These are phyloP conservation scores for Tetracladium maxilliforme DNA, from an alignment of 2,329 filamentous ascomycete species.

Conservation along the genomic window DNA sequence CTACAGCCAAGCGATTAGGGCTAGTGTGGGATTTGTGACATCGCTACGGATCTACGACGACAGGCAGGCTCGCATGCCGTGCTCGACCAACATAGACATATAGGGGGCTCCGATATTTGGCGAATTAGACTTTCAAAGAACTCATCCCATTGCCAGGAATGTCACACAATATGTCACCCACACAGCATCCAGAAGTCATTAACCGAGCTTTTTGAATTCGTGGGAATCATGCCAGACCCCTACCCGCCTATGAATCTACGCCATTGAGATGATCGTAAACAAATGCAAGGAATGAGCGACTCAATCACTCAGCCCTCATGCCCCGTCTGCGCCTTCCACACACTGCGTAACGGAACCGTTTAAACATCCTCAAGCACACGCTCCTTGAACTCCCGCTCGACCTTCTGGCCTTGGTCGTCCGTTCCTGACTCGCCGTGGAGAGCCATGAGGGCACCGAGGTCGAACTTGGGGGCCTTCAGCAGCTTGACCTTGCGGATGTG, in stretches of 20 bases:
- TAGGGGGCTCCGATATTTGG: too few relatives aligned
- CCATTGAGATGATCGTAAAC: too few relatives aligned
- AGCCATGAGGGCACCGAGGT: conserved; percentile 87
- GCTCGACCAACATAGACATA: too few relatives aligned
- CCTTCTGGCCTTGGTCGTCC: conserved; percentile 96
- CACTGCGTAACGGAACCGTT: conserved; percentile 21
- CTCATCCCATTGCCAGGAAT: too few relatives aligned
- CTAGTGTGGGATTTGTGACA: too few relatives aligned
- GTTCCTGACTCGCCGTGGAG: conserved; percentile 95
- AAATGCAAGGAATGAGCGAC: too few relatives aligned
- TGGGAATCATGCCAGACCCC: neutral
- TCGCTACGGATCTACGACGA: too few relatives aligned
- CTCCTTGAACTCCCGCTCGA: conserved; percentile 99
- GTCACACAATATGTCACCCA: too few relatives aligned
- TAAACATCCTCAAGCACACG: conserved; percentile 86
- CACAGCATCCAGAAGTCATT: neutral
- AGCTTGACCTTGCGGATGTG: conserved; percentile 99
- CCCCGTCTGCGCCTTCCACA: neutral
- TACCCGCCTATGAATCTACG: too few relatives aligned
- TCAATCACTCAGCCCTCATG: neutral
- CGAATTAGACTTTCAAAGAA: too few relatives aligned
- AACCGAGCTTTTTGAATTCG: neutral
- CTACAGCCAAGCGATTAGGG: conserved; percentile 32
- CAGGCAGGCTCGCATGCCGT: too few relatives aligned
- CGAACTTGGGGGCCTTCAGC: conserved; percentile 97